A percentile compares a stretch with the other conserved stretches of the same genome.
Conservation (phyloP, 305 asterid genomes). For the Solanum hybrid region DNA sequence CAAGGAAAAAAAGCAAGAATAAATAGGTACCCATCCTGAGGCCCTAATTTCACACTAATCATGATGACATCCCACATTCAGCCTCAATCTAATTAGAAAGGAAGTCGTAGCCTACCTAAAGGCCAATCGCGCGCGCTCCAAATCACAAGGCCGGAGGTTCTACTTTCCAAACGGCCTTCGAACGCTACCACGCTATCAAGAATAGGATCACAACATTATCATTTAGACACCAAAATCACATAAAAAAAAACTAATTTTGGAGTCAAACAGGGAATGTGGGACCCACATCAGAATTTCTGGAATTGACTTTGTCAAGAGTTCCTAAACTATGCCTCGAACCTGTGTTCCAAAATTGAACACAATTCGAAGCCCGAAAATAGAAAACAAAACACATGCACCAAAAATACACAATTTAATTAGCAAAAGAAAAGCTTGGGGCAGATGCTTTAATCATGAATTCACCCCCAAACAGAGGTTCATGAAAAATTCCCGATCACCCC, state of each 20-base stretch:
- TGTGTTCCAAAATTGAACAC: background rate
- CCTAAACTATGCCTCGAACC: background rate
- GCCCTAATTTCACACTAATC: background rate
- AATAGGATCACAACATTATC: background rate
- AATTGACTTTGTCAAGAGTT: background rate
- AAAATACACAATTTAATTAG: background rate
- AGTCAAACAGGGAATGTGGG: background rate
- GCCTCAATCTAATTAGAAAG: background rate
- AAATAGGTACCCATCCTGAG: background rate
- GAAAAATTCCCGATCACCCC: background rate
- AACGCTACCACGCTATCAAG: background rate
- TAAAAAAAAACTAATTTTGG: background rate
- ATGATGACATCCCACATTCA: no score
- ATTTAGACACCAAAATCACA: no score
- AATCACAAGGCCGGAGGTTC: background rate
- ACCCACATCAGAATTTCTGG: background rate
- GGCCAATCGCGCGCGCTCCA: background rate
- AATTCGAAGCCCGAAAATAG: background rate
- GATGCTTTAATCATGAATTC: no score
- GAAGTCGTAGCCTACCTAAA: background rate
- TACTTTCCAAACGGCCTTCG: background rate
- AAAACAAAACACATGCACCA: background rate
- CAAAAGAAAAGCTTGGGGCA: background rate
- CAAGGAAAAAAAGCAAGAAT: background rate
- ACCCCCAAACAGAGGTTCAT: background rate